A percentile compares a stretch with the other conserved stretches of the same genome.
Evolutionary conservation across 1,284 basidiomycete genomes (phyloP).

Genomic region (Leccinum griseonigrum): DNA sequence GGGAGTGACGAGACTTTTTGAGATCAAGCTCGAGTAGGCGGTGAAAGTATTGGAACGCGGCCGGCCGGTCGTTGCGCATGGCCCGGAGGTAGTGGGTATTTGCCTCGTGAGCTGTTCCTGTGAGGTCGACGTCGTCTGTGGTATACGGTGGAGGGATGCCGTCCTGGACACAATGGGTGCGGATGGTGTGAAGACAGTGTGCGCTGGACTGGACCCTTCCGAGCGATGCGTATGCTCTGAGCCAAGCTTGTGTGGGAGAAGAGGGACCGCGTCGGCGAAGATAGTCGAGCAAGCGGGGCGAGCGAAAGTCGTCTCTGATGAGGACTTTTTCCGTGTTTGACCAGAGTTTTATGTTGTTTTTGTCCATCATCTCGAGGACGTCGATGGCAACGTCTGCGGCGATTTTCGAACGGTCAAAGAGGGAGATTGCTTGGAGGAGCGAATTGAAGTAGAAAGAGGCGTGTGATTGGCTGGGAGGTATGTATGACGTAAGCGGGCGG

Average conservation of each 20-base stretch:
- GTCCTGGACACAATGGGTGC: constrained; percentile 21
- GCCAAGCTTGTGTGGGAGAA: constrained; percentile 36
- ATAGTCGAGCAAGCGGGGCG: constrained; percentile 46
- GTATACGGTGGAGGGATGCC: constrained; percentile 25
- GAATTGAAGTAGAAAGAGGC: constrained; percentile 49
- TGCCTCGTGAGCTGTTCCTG: constrained; percentile 33
- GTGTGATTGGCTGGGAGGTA: constrained; percentile 42
- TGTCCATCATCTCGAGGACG: constrained; percentile 45
- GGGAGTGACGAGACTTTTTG: constrained; percentile 11
- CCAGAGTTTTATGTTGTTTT: constrained; percentile 39
- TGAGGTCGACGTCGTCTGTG: constrained; percentile 2
- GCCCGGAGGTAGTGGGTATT: constrained; percentile 36
- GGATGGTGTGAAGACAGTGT: constrained; percentile 41
- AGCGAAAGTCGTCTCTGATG: constrained; percentile 48
- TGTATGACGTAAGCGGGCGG: constrained; percentile 41
- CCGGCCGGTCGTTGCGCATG: constrained; percentile 36
- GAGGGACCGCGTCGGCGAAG: constrained; percentile 30
- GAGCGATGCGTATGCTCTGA: constrained; percentile 47
- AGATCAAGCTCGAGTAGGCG: constrained; percentile 26
- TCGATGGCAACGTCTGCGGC: constrained; percentile 39
- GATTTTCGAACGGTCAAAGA: constrained; percentile 41
- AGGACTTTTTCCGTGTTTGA: constrained; percentile 44
- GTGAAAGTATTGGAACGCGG: constrained; percentile 49
- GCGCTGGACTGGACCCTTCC: constrained; percentile 42
- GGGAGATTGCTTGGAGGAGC: constrained; percentile 51